A percentile compares a stretch with the other conserved stretches of the same genome.
These are phyloP conservation scores for Carex sylvatica DNA, from an alignment of 202 grass and related monocot species.

Conservation along the genomic window DNA sequence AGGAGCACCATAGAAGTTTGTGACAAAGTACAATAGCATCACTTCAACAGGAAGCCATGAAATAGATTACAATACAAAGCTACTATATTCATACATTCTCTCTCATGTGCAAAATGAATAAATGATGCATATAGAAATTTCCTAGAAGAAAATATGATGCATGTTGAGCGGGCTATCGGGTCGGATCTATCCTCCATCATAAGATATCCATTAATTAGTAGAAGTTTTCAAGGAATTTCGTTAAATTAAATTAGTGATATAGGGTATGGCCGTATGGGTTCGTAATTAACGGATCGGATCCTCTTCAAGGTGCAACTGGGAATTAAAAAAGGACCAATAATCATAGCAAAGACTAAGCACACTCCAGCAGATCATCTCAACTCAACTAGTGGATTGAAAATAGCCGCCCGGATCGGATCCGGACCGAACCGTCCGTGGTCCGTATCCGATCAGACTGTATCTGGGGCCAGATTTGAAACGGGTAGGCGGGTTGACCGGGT, in stretches of 20 bases:
- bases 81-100: constrained; percentile 1
- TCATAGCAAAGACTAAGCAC: constrained; percentile 21
- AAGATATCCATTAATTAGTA: neutral
- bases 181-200: neutral
- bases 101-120: constrained; percentile 16
- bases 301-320: neutral
- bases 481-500: no score
- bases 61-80: neutral
- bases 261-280: neutral
- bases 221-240: neutral
- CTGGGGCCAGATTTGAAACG: no score
- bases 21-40: constrained; percentile 59
- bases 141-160: neutral
- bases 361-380: neutral
- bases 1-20: constrained; percentile 43
- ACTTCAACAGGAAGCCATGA: constrained; percentile 82
- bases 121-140: neutral
- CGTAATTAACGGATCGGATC: neutral
- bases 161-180: neutral
- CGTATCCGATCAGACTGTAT: no score
- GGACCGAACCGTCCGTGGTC: no score
- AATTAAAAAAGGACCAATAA: constrained; percentile 9
- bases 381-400: neutral
- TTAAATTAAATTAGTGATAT: neutral
- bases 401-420: no score